These are phyloP conservation scores for Sphagnum contortum DNA, from an alignment of 225 moss, liverwort and hornwort genomes.

Conservation along the genomic window DNA sequence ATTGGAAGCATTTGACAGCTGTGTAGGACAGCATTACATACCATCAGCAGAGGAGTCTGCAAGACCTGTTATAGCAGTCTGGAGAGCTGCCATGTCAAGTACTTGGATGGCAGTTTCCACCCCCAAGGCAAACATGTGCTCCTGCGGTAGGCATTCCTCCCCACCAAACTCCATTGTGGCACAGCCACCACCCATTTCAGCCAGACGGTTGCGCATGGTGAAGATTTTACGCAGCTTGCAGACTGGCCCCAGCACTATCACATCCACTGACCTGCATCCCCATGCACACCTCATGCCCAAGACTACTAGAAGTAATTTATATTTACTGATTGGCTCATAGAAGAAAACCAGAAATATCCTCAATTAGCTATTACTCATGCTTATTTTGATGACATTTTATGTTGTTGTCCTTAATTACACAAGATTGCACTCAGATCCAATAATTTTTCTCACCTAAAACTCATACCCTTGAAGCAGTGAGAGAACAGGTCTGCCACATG, in stretches of 20 bases:
- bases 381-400: no score
- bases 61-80: constrained; percentile 2
- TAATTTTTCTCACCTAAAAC: constrained; percentile 33
- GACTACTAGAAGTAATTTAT: not conserved
- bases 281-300: not conserved
- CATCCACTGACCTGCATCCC: constrained; percentile 56
- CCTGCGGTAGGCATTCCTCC: constrained; percentile 59
- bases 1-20: not conserved
- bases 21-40: constrained; percentile 1
- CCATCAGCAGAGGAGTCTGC: constrained; percentile 17
- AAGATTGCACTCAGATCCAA: no score
- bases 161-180: constrained; percentile 9
- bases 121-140: constrained; percentile 58
- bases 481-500: constrained; percentile 57
- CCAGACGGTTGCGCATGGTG: constrained; percentile 64
- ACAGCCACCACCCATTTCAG: constrained; percentile 9
- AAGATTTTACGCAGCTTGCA: constrained; percentile 88
- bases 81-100: constrained; percentile 37
- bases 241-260: constrained; percentile 60
- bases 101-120: constrained; percentile 61
- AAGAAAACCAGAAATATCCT: not conserved
- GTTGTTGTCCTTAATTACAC: no score
- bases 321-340: not conserved
- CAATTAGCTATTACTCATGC: no score
- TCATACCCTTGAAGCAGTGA: constrained; percentile 50